Evolutionary conservation across 306 rosid species (phyloP).

Genomic region (Quercus glauca): DNA sequence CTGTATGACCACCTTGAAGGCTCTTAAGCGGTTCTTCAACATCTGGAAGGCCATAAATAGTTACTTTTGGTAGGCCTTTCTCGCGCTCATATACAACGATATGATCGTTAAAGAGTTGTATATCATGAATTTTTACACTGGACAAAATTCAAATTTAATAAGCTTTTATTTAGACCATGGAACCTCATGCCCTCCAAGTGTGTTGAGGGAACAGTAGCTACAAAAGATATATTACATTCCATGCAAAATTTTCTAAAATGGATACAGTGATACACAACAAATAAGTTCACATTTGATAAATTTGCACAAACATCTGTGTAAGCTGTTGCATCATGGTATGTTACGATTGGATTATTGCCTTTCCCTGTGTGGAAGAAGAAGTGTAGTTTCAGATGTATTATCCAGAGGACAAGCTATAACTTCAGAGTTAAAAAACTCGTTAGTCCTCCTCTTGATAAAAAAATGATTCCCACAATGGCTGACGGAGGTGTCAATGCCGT

Average conservation of each 20-base stretch:
- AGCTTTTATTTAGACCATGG: slow-evolving; percentile 25
- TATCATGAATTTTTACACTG: slow-evolving; percentile 81
- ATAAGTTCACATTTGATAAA: not conserved
- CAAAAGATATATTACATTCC: not conserved
- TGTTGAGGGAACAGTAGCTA: not conserved
- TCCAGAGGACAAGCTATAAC: slow-evolving; percentile 71
- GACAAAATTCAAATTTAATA: slow-evolving; percentile 31
- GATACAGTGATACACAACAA: too few species aligned
- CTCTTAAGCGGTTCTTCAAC: slow-evolving; percentile 57
- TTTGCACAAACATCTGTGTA: not conserved
- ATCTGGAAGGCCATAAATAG: slow-evolving; percentile 64
- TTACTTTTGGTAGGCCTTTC: slow-evolving; percentile 75
- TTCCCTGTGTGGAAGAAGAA: slow-evolving; percentile 87
- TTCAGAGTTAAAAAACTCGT: slow-evolving; percentile 77
- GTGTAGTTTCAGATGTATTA: slow-evolving; percentile 53
- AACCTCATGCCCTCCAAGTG: slow-evolving; percentile 10
- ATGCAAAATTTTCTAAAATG: not conserved
- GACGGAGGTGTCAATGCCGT: slow-evolving; percentile 70
- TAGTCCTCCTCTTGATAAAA: slow-evolving; percentile 68
- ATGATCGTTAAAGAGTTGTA: slow-evolving; percentile 66
- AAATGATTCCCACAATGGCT: slow-evolving; percentile 90
- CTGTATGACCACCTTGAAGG: slow-evolving; percentile 59
- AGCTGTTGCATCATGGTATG: not conserved
- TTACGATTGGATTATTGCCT: slow-evolving; percentile 40
- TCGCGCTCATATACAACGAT: slow-evolving; percentile 73